A percentile compares a stretch with the other conserved stretches of the same genome.
phyloP scores from a whole-genome alignment of 2,329 filamentous ascomycete species.

The Paraphoma sp. region DNA sequence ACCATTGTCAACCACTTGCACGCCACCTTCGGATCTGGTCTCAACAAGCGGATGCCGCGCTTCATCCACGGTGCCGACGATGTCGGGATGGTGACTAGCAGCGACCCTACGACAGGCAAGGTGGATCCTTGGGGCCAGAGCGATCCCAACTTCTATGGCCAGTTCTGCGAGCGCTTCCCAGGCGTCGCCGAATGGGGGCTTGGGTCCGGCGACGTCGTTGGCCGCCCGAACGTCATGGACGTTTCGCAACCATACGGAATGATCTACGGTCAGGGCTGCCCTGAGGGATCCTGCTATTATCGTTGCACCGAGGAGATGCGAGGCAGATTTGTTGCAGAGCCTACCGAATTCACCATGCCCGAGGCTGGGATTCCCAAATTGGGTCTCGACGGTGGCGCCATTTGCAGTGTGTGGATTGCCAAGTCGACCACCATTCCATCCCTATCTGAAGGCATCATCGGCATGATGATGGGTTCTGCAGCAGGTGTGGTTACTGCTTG shows the following conservation, averaged over 20 bases:
- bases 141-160: constrained; percentile 75
- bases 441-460: constrained; percentile 77
- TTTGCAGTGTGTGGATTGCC: constrained; percentile 87
- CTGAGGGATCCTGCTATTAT: constrained; percentile 81
- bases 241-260: constrained; percentile 85
- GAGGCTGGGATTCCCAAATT: constrained; percentile 79
- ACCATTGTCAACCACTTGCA: constrained; percentile 82
- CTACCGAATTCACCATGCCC: constrained; percentile 66
- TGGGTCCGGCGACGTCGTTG: constrained; percentile 76
- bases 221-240: constrained; percentile 86
- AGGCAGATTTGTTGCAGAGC: constrained; percentile 74
- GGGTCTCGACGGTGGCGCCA: constrained; percentile 71
- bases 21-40: constrained; percentile 72
- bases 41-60: constrained; percentile 73
- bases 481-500: constrained; percentile 84
- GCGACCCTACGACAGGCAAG: constrained; percentile 78
- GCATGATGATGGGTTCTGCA: constrained; percentile 83
- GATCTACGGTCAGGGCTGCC: constrained; percentile 84
- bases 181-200: constrained; percentile 78
- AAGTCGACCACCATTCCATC: constrained; percentile 77
- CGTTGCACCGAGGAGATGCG: constrained; percentile 75
- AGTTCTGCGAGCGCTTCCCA: constrained; percentile 79
- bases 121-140: constrained; percentile 82
- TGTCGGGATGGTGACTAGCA: constrained; percentile 77
- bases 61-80: constrained; percentile 86